Evolutionary conservation across 208 protist genomes (phyloP), one percentile per base, ranked within the genome.

Genomic region (Strigomonas culicis): DNA sequence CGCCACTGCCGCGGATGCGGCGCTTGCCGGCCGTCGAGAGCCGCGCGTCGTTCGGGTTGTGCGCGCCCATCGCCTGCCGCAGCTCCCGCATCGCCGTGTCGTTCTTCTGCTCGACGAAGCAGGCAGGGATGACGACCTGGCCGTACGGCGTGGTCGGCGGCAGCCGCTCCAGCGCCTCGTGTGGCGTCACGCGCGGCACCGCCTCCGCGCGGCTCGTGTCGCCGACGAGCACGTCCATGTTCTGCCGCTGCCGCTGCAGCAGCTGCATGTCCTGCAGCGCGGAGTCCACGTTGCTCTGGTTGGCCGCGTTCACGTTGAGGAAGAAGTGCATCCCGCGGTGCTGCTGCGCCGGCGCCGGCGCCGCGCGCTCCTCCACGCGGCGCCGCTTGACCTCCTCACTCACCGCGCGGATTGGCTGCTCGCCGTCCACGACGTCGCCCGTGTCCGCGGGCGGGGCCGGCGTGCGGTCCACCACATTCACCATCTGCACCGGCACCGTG

Each of bases 51-150:
- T 92, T 93, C 22, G 84, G 75, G 65, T 91, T 80, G 59, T 86
- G 65, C 25, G 73, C 59, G 4, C 84, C 86, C 86, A 95, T 88
- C 47, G 84, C 85, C 72, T 95, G 90, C 28, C 84, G 84, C 59
- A 95, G 57, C 74, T 95, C 90, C 10, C 81, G 85, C n/a, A 93
- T 66, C 2, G 90, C 79, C 2, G 90, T 95, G 62, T 92, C 86
- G 61, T 92, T 93, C 50, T 82, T 86, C 71, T 95, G 90, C 74
- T 95, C 86, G 19, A 93, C 84, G 68, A 95, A 81, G 74, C 84
- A 95, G 21, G 82, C 75, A 10, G 90, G 86, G 25, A 95, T 66
- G 39, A 92, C 70, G 46, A 93, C 63, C 53, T 93, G 90, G 2
- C 82, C 80, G 61, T 83, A 91, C 21, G 84, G 86, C 32, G 89